Conservation (phyloP, 495 filamentous ascomycete genomes). For the Xylaria acuta region DNA sequence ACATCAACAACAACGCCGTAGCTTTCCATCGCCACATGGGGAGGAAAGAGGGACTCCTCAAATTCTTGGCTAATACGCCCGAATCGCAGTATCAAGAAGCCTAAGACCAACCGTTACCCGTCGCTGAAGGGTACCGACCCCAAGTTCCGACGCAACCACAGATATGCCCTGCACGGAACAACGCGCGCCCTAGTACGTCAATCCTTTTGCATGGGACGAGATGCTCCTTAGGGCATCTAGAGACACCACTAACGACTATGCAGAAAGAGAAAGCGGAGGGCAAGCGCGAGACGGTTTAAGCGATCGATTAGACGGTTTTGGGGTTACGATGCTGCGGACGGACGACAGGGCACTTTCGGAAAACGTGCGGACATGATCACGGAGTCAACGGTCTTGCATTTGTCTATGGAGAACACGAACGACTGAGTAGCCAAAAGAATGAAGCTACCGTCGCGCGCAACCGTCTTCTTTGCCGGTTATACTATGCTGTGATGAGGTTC, state of each 20-base stretch:
- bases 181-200: constrained; percentile 92
- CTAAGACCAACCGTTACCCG: constrained; percentile 97
- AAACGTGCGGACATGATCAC: constrained; percentile 40
- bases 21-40: not conserved
- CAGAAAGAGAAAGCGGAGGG: constrained; percentile 99
- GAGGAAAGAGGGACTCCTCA: not conserved
- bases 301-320: constrained; percentile 37
- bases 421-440: constrained; percentile 38
- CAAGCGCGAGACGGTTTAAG: constrained; percentile 89
- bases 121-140: constrained; percentile 98
- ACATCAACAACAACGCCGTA: not conserved
- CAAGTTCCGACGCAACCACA: constrained; percentile 99
- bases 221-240: not conserved
- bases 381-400: constrained; percentile 46
- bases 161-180: constrained; percentile 98
- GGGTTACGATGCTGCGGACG: constrained; percentile 43
- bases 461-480: constrained; percentile 12
- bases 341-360: constrained; percentile 39
- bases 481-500: constrained; percentile 30
- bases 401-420: constrained; percentile 41
- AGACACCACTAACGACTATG: constrained; percentile 52
- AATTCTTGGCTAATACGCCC: constrained; percentile 23
- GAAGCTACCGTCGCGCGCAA: constrained; percentile 24
- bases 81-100: constrained; percentile 93
- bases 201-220: constrained; percentile 2